Base-by-base conservation (phyloP, 176 grass and related monocot species). In the Triticum turgidum region DNA sequence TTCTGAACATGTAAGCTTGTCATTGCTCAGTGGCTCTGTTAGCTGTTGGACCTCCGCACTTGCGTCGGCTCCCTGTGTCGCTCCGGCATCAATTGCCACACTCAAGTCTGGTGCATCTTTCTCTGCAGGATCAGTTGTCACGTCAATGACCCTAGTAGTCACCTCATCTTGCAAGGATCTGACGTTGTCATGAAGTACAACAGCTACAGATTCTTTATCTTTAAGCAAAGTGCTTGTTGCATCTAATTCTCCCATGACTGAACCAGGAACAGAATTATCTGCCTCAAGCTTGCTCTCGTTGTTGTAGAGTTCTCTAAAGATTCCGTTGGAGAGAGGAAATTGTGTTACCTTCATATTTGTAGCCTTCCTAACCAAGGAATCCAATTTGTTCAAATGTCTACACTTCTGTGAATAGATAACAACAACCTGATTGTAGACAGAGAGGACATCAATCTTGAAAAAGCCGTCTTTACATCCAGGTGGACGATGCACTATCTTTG, bases 101-200 rank as follows among this genome's bases (percentile, higher is more conserved):
- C 39, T 9, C 7, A 42, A 42, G 39, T 42, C 39, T 42, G 39
- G 9, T 42, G 9, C 39, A 42, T 42, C 39, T 42, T 42, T 42
- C 39, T 42, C 39, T 42, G 39, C 39, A 9, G 39, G 39, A 42
- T 42, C 39, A 42, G 1, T 42, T 42, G 92, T 89, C 18, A 70
- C 74, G 51, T 72, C 76, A 32, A 93, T 92, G 42, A 86, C 79
- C 85, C 35, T 37, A 37, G 42, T 90, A 68, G 85, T 56, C 39
- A 93, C 82, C 66, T 93, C 88, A 80, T 86, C 85, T 56, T 95
- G 86, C 81, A 95, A 81, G 44, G 82, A 85, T 38, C 86, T 91
- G 66, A 95, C 54, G 25, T 89, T 92, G 41, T 91, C 89, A 44
- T 35, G 65, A 93, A 95, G 86, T 54, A 66, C 81, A 80, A 74